Percentiles rank a stretch among this genome's conserved stretches.
Conservation (phyloP, 345 rosid genomes). For the Rhodamnia rubescens region DNA sequence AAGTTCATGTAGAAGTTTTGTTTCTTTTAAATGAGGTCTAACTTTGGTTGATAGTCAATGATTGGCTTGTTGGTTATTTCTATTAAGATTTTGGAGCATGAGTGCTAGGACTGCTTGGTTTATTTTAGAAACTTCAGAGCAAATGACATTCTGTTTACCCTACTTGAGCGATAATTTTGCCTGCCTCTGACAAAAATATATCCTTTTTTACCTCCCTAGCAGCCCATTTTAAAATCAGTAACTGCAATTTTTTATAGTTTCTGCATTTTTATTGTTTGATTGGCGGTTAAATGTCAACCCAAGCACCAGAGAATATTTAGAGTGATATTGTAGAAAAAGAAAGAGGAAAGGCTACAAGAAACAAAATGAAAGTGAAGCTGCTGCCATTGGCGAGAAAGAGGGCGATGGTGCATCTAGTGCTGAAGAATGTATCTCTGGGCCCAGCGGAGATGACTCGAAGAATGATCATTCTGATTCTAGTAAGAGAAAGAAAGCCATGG, state of each 20-base stretch:
- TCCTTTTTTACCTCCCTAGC: not conserved
- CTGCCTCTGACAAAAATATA: not conserved
- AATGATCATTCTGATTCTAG: constrained; percentile 36
- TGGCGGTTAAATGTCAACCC: constrained; percentile 71
- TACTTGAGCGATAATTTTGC: not conserved
- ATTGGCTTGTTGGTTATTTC: not conserved
- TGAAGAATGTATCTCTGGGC: constrained; percentile 31
- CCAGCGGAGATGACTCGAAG: constrained; percentile 24
- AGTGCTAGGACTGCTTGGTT: not conserved
- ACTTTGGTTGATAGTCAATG: not conserved
- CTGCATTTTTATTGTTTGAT: constrained; percentile 1
- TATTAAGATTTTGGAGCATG: not conserved
- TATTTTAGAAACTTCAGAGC: not conserved
- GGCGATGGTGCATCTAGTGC: constrained; percentile 15
- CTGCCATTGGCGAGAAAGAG: constrained; percentile 32
- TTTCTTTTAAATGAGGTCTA: not conserved
- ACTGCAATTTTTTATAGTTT: not conserved
- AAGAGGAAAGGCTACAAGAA: constrained; percentile 59
- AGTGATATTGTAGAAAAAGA: constrained; percentile 72
- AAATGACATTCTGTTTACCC: not conserved
- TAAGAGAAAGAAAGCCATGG: constrained; percentile 46
- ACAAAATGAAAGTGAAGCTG: constrained; percentile 38
- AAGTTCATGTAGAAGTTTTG: not conserved
- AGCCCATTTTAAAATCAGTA: not conserved
- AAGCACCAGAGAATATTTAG: constrained; percentile 86